phyloP scores from a whole-genome alignment of 306 rosid genomes.

The Rubus parviflorus region DNA sequence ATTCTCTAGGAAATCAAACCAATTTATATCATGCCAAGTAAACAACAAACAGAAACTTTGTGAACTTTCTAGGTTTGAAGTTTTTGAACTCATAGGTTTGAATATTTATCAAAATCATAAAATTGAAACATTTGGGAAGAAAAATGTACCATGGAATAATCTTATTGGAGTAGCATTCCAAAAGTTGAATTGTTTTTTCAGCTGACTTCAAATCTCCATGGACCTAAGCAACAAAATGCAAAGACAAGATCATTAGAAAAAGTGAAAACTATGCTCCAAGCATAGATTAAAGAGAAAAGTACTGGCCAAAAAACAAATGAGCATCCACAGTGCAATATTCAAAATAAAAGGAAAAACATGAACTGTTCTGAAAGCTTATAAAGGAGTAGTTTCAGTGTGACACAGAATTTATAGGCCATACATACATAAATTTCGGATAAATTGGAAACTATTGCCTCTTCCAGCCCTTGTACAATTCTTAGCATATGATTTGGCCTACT shows the following conservation, averaged over 20 bases:
- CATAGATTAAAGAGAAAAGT: not conserved
- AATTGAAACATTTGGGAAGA: constrained; percentile 3
- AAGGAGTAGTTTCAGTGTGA: constrained; percentile 5
- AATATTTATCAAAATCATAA: not conserved
- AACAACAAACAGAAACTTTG: not conserved
- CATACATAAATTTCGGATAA: constrained; percentile 56
- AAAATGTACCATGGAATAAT: constrained; percentile 71
- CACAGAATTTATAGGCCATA: constrained; percentile 26
- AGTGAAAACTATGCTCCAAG: not conserved
- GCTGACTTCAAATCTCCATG: constrained; percentile 48
- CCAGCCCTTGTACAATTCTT: constrained; percentile 65
- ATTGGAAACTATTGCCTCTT: constrained; percentile 51
- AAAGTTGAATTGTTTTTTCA: constrained; percentile 52
- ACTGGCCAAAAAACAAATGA: not conserved
- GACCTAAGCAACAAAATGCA: constrained; percentile 48
- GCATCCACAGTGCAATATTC: not conserved
- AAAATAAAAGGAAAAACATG: not conserved
- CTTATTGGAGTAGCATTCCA: constrained; percentile 77
- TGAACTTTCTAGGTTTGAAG: not conserved
- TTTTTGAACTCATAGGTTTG: not conserved
- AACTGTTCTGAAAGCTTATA: constrained; percentile 11
- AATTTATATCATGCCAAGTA: not conserved
- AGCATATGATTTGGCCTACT: constrained; percentile 68
- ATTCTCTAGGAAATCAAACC: not conserved
- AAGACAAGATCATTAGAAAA: constrained; percentile 24